A percentile compares a stretch with the other conserved stretches of the same genome.
These are phyloP conservation scores for Styphnolobium japonicum DNA, from an alignment of 306 rosid species.

Conservation along the genomic window DNA sequence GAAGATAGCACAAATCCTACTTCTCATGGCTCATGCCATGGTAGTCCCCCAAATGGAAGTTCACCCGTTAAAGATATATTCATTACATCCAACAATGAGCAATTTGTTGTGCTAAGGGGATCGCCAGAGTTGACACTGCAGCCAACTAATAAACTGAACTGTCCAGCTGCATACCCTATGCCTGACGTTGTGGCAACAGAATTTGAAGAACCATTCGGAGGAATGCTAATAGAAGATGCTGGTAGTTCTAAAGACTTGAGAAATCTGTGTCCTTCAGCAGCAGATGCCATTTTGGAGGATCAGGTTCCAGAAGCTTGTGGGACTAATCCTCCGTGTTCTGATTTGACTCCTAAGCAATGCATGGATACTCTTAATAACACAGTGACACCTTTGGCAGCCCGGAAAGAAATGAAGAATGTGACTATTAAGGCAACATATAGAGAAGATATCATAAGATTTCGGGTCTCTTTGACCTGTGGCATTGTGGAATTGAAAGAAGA, in stretches of 20 bases:
- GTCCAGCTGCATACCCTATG: constrained; percentile 27
- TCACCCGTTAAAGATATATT: constrained; percentile 37
- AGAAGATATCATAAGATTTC: constrained; percentile 80
- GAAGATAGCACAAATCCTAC: constrained; percentile 72
- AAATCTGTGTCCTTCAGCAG: constrained; percentile 68
- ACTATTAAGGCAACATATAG: constrained; percentile 77
- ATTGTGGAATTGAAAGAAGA: constrained; percentile 66
- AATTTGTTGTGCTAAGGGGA: constrained; percentile 33
- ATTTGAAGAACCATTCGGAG: constrained; percentile 67
- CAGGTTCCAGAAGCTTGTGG: constrained; percentile 55
- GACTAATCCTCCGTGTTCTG: constrained; percentile 41
- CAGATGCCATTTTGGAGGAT: constrained; percentile 64
- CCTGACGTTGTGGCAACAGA: constrained; percentile 42
- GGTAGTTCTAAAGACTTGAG: constrained; percentile 87
- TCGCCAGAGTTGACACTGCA: constrained; percentile 51
- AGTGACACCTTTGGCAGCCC: constrained; percentile 26
- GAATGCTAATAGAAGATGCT: constrained; percentile 72
- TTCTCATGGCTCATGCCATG: constrained; percentile 77
- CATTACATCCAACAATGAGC: constrained; percentile 42
- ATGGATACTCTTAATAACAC: constrained; percentile 28
- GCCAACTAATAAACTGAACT: constrained; percentile 27
- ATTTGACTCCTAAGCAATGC: constrained; percentile 49
- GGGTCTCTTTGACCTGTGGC: constrained; percentile 48
- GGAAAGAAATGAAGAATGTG: constrained; percentile 57
- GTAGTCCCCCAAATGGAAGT: constrained; percentile 60